Conservation (phyloP, 1,284 basidiomycete species). For the Neolentinus lepideus region DNA sequence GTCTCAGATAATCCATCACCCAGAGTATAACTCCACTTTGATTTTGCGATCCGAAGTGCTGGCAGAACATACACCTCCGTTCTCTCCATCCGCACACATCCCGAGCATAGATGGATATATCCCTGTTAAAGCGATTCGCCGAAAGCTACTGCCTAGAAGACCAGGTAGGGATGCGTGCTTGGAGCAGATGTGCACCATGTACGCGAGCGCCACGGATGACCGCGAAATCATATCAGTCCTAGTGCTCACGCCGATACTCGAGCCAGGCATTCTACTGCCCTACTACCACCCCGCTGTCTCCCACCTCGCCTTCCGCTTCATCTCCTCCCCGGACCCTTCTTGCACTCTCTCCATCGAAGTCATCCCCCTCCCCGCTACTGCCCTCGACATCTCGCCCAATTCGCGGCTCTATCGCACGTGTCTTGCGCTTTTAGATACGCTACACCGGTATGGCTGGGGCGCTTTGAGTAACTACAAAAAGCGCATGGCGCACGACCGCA, state of each 20-base stretch:
- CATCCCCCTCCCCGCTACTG: slow-evolving; percentile 42
- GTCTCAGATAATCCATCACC: slow-evolving; percentile 65
- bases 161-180: slow-evolving; percentile 60
- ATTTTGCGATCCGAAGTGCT: slow-evolving; percentile 72
- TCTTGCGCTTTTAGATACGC: slow-evolving; percentile 71
- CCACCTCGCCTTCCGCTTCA: slow-evolving; percentile 69
- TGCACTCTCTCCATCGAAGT: slow-evolving; percentile 41
- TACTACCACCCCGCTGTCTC: slow-evolving; percentile 76
- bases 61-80: slow-evolving; percentile 33
- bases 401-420: slow-evolving; percentile 77
- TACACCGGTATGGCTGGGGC: slow-evolving; percentile 86
- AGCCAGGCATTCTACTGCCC: slow-evolving; percentile 41
- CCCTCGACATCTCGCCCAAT: slow-evolving; percentile 22
- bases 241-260: slow-evolving; percentile 55
- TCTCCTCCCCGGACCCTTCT: slow-evolving; percentile 25
- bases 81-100: slow-evolving; percentile 19
- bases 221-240: slow-evolving; percentile 28
- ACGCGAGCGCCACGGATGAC: slow-evolving; percentile 21
- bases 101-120: slow-evolving; percentile 35
- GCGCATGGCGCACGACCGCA: slow-evolving; percentile 76
- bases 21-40: slow-evolving; percentile 79
- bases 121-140: slow-evolving; percentile 41
- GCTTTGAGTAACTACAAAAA: slow-evolving; percentile 77
- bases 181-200: slow-evolving; percentile 74
- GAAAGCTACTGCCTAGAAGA: slow-evolving; percentile 64